Conservation (phyloP, 192 early-diverging fungal genomes). For the Pilaira anomala region DNA sequence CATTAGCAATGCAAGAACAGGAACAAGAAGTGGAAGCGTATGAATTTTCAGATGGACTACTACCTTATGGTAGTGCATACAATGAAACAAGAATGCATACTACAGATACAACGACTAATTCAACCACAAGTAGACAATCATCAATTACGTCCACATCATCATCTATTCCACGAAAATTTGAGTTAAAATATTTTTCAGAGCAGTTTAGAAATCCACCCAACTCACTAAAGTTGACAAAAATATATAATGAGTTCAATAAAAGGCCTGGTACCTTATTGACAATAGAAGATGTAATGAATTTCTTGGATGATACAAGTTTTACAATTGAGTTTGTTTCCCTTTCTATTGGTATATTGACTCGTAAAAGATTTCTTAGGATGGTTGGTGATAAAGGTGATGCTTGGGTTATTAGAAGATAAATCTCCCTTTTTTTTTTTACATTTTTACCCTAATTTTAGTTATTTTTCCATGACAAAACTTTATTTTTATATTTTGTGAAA, state of each 20-base stretch:
- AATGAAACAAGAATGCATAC: too few relatives aligned
- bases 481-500: too few relatives aligned
- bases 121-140: background rate
- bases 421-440: too few relatives aligned
- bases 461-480: too few relatives aligned
- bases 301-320: constrained; percentile 8
- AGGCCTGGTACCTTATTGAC: background rate
- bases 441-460: too few relatives aligned
- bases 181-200: constrained; percentile 11
- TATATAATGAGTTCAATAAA: constrained; percentile 17
- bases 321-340: constrained; percentile 4
- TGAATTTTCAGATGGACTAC: too few relatives aligned
- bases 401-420: constrained; percentile 3
- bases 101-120: too few relatives aligned
- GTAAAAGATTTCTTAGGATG: constrained; percentile 19
- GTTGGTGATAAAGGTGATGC: constrained; percentile 5
- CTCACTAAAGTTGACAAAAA: constrained; percentile 13
- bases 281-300: background rate
- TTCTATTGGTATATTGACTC: constrained; percentile 11
- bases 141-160: background rate
- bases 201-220: constrained; percentile 14
- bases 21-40: too few relatives aligned
- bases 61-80: too few relatives aligned
- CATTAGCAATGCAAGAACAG: too few relatives aligned
- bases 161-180: constrained; percentile 10